phyloP scores from a whole-genome alignment of 2,329 filamentous ascomycete species.

The Beauveria medogensis region DNA sequence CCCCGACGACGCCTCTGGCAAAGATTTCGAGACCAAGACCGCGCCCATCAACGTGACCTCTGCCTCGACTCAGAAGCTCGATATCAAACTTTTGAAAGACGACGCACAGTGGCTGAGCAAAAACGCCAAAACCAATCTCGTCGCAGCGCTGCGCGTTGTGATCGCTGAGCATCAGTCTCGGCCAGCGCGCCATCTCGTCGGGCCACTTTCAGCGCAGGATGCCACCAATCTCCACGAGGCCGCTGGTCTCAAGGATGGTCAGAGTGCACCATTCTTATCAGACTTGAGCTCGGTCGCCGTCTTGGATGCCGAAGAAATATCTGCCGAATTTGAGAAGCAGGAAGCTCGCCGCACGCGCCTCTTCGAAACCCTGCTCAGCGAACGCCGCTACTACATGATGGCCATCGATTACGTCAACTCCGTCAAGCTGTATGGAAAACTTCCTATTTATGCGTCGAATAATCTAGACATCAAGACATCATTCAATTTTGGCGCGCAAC shows the following conservation, averaged over 20 bases:
- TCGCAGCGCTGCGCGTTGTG: constrained; percentile 71
- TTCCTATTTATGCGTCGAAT: constrained; percentile 26
- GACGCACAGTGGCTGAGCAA: constrained; percentile 83
- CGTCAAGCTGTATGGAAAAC: constrained; percentile 33
- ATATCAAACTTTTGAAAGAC: constrained; percentile 72
- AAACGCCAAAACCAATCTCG: constrained; percentile 67
- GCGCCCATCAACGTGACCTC: constrained; percentile 78
- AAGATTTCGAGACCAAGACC: constrained; percentile 73
- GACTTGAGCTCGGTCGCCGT: constrained; percentile 39
- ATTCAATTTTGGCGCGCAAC: constrained; percentile 22
- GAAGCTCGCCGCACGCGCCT: constrained; percentile 59
- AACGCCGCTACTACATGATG: constrained; percentile 61
- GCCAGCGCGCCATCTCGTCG: constrained; percentile 62
- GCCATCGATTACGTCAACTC: constrained; percentile 49
- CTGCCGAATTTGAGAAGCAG: constrained; percentile 52
- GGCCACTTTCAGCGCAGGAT: constrained; percentile 70
- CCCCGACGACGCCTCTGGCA: constrained; percentile 54
- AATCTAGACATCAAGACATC: constrained; percentile 21
- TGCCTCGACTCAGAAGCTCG: constrained; percentile 56
- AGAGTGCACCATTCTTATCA: constrained; percentile 48
- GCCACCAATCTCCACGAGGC: constrained; percentile 67
- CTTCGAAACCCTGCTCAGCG: constrained; percentile 61
- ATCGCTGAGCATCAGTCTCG: constrained; percentile 79
- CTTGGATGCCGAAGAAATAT: constrained; percentile 46
- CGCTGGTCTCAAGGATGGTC: constrained; percentile 54